Percentiles rank a stretch among this genome's conserved stretches.
These are phyloP conservation scores for Colletotrichum sp. DNA, from an alignment of 2,329 filamentous ascomycete species.

Conservation along the genomic window DNA sequence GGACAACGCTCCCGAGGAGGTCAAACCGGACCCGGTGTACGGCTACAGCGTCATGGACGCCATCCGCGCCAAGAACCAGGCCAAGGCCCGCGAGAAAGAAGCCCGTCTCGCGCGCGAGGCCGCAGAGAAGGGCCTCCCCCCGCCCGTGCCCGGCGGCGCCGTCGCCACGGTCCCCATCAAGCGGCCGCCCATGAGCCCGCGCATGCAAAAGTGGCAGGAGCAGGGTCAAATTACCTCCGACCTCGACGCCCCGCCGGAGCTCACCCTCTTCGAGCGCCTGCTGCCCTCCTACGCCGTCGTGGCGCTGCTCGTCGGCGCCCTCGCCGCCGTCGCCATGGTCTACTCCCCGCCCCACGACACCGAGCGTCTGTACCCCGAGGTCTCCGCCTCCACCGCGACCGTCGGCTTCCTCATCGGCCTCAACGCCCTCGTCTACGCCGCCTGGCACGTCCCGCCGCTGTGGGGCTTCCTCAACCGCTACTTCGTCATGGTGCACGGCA, in stretches of 20 bases:
- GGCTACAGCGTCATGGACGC: constrained; percentile 61
- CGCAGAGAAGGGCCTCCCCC: constrained; percentile 25
- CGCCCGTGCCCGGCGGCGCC: constrained; percentile 50
- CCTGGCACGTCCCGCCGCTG: constrained; percentile 68
- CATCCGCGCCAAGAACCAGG: constrained; percentile 59
- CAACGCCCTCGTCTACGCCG: constrained; percentile 61
- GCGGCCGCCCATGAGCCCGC: constrained; percentile 43
- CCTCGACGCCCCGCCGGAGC: constrained; percentile 55
- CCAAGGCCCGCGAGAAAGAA: constrained; percentile 53
- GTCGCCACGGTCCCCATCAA: constrained; percentile 42
- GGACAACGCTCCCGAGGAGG: constrained; percentile 23
- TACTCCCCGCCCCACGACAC: constrained; percentile 42
- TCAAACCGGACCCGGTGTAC: constrained; percentile 56
- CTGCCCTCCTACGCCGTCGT: constrained; percentile 58
- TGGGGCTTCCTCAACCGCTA: constrained; percentile 73
- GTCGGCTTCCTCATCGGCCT: constrained; percentile 64
- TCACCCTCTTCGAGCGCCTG: constrained; percentile 58
- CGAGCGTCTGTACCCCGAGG: constrained; percentile 61
- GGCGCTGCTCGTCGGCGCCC: constrained; percentile 46
- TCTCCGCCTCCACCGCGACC: constrained; percentile 68
- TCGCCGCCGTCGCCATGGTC: constrained; percentile 47
- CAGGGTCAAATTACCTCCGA: constrained; percentile 48
- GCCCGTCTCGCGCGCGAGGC: constrained; percentile 41
- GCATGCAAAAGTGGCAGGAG: constrained; percentile 45
- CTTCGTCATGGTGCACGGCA: constrained; percentile 68